Conservation (phyloP, 1,284 basidiomycete species). For the Sanghuangporus sanghuang region DNA sequence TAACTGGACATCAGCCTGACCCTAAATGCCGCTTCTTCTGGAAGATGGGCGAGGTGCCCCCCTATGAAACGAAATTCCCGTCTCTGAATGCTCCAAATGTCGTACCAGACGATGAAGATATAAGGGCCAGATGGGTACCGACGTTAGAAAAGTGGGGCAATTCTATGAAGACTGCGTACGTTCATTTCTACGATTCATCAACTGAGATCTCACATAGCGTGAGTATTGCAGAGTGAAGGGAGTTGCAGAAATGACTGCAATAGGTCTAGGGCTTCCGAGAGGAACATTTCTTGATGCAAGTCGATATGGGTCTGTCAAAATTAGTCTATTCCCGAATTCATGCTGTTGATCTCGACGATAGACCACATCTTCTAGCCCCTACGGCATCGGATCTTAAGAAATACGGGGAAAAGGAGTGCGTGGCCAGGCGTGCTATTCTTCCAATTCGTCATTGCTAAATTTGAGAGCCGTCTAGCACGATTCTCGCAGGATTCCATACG, state of each 20-base stretch:
- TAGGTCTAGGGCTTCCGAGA: constrained; percentile 70
- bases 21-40: constrained; percentile 94
- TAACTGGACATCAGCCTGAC: constrained; percentile 72
- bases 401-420: constrained; percentile 58
- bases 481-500: constrained; percentile 88
- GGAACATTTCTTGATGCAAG: constrained; percentile 73
- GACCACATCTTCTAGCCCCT: constrained; percentile 84
- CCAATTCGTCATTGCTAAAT: not conserved
- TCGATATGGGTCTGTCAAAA: constrained; percentile 63
- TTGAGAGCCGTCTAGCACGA: constrained; percentile 36
- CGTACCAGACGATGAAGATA: constrained; percentile 52
- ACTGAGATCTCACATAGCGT: not conserved
- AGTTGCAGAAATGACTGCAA: constrained; percentile 77
- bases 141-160: constrained; percentile 81
- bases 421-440: not conserved
- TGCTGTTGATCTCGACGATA: constrained; percentile 26
- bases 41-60: constrained; percentile 74
- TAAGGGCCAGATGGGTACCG: constrained; percentile 58
- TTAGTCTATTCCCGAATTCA: not conserved
- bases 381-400: constrained; percentile 84
- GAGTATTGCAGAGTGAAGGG: constrained; percentile 58
- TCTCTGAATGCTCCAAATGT: constrained; percentile 76
- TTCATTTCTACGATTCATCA: constrained; percentile 18
- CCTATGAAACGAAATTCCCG: constrained; percentile 74
- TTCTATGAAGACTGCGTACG: constrained; percentile 81